phyloP scores from a whole-genome alignment of 2,329 filamentous ascomycete species.

The Aspergillus unguis region DNA sequence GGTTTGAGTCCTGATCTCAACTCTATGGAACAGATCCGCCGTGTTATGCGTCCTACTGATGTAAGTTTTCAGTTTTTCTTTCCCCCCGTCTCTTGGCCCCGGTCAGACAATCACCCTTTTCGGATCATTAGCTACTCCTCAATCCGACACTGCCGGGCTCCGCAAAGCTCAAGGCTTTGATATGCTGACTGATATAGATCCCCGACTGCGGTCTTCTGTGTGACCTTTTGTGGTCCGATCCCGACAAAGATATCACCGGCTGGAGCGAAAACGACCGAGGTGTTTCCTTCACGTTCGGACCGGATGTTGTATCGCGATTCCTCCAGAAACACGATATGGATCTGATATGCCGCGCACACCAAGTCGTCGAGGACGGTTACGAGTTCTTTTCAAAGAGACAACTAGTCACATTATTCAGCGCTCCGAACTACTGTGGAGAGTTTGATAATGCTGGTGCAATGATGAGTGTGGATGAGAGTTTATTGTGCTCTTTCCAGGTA shows the following conservation, averaged over 20 bases:
- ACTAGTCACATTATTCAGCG: slow-evolving; percentile 94
- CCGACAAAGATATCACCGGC: slow-evolving; percentile 97
- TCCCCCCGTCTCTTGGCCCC: background rate
- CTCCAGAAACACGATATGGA: slow-evolving; percentile 99
- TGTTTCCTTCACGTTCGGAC: slow-evolving; percentile 97
- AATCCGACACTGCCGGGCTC: slow-evolving; percentile 22
- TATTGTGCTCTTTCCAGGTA: slow-evolving; percentile 99
- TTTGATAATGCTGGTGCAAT: slow-evolving; percentile 99
- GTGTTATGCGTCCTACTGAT: slow-evolving; percentile 98
- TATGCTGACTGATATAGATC: slow-evolving; percentile 63
- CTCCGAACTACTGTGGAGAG: slow-evolving; percentile 98
- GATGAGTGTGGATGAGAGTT: slow-evolving; percentile 99
- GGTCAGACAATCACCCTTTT: background rate
- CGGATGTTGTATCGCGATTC: slow-evolving; percentile 95
- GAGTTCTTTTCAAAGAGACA: slow-evolving; percentile 99
- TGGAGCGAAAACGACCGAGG: slow-evolving; percentile 99
- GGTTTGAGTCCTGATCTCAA: slow-evolving; percentile 95
- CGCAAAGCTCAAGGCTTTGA: slow-evolving; percentile 33
- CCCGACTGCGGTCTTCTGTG: slow-evolving; percentile 96
- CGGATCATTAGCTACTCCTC: slow-evolving; percentile 1
- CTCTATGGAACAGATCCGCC: slow-evolving; percentile 99
- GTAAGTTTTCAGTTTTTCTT: slow-evolving; percentile 57
- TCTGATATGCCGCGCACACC: slow-evolving; percentile 95
- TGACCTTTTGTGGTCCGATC: slow-evolving; percentile 97
- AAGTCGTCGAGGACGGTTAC: slow-evolving; percentile 98